Evolutionary conservation across 768 basidiomycete species (phyloP), one percentile per base, ranked within the genome.

Genomic region (Boletus sensibilis): DNA sequence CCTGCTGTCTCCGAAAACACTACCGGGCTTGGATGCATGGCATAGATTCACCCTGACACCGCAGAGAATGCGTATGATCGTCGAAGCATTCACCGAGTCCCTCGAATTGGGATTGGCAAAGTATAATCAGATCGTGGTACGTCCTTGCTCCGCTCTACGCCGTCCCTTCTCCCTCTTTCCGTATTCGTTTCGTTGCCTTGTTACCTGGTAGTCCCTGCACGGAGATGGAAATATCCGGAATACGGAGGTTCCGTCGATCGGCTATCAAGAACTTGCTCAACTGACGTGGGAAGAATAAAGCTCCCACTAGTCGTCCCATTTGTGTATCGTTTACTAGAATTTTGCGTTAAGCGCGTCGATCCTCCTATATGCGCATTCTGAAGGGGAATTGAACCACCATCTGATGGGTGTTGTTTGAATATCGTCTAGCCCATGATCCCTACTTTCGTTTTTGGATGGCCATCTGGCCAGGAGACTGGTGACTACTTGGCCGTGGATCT

Each of bases 381-480:
- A 20, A 14, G 41, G 35, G n/a, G 3, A 48, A 29, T 16, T 25
- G 42, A 27, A 27, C 53, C 18, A 23, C 50, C 37, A 18, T 49
- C 60, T 72, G 45, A 61, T 52, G 44, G 20, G 16, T 35, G 20
- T 29, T 33, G 21, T 59, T 53, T 55, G 11, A 16, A 52, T 48
- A 18, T 47, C 46, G 3, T 58, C 27, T 56, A 94, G 92, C 91
- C 91, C 18, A 93, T 94, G 97, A 92, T 98, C 50, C 97, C 97
- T 4, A 95, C 97, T 0, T 99, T 79, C 71, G 97, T 98, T 47
- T 98, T 98, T 64, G 90, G 89, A 27, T 98, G 93, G 89, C 97
- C 97, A 7, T 84, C 86, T 11, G 93, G 95, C 4, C 74, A 89
- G 56, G 97, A 99, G 76, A 80, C 77, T 13, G 96, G 97, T 12